Evolutionary conservation across 73 alveolate genomes (phyloP), one percentile per base, ranked within the genome.

Genomic region (Urostyla sp.): DNA sequence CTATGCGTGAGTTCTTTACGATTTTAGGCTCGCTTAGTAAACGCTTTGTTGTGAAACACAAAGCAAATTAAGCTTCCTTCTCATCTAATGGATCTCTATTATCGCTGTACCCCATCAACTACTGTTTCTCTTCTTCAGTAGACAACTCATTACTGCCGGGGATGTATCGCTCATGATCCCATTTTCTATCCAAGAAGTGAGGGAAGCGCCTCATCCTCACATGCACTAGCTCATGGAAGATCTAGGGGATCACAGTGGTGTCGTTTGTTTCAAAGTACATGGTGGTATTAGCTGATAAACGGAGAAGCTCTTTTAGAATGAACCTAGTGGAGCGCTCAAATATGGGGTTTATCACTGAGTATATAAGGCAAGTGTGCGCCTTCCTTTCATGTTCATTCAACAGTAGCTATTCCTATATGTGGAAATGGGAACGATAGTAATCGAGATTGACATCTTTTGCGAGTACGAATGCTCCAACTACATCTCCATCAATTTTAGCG

Each of bases 181-280:
- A 96, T 80, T 92, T 90, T 57, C 94, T 88, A 82, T 94, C 91
- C 13, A 95, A 76, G 91, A 97, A 95, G 84, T 94, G 99, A 60
- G 99, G 99, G 96, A 97, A 97, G 82, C 96, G 77, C 78, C 99
- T 95, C 28, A 94, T 75, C 53, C 99, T 92, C 8, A 96, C 98
- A 67, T 88, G 93, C 30, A 94, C 86, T 24, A 97, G 90, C 49
- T 97, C 99, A 74, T 94, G 93, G 90, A 95, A 97, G 44, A 95
- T 91, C 57, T 89, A 90, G 23, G 99, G 99, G 1, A 95, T 87
- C 16, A 95, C 81, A 20, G 96, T 94, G 35, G 85, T 89, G 53
- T 95, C 98, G 27, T 96, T 91, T 35, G 95, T 92, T 80, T 97
- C 99, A 49, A 95, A 97, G 90, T 95, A 94, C 58, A 97, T 67